Conservation (phyloP, 2,329 filamentous ascomycete genomes). For the Tolypocladium pustulatum region DNA sequence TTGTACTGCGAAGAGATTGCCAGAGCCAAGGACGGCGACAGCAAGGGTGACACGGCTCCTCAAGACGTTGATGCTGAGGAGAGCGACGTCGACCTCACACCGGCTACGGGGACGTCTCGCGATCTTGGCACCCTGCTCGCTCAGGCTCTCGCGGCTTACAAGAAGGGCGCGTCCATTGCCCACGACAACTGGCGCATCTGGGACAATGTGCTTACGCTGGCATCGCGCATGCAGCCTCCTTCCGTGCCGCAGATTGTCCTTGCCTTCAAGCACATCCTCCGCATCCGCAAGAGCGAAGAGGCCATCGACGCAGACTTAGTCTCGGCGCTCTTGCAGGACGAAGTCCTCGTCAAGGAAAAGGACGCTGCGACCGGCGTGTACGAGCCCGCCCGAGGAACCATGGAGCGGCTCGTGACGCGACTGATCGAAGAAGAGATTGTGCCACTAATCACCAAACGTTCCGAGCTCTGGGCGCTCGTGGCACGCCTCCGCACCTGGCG, state of each 20-base stretch:
- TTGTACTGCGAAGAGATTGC: slow-evolving; percentile 47
- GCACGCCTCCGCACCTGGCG: slow-evolving; percentile 65
- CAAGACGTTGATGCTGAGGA: slow-evolving; percentile 16
- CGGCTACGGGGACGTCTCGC: slow-evolving; percentile 13
- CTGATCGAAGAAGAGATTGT: slow-evolving; percentile 66
- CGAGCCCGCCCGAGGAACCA: slow-evolving; percentile 41
- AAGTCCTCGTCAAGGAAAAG: slow-evolving; percentile 39
- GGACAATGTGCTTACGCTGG: slow-evolving; percentile 90
- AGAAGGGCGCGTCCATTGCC: slow-evolving; percentile 74
- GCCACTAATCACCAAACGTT: slow-evolving; percentile 73
- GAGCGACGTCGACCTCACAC: slow-evolving; percentile 12
- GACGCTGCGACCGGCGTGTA: slow-evolving; percentile 18
- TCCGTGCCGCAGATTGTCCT: slow-evolving; percentile 65
- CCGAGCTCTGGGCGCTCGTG: slow-evolving; percentile 67
- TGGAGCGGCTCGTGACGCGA: slow-evolving; percentile 53
- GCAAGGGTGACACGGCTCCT: slow-evolving; percentile 8
- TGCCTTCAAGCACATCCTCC: slow-evolving; percentile 64
- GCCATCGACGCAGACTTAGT: slow-evolving; percentile 69
- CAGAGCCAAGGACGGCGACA: slow-evolving; percentile 18
- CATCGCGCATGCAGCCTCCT: slow-evolving; percentile 65
- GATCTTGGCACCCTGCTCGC: slow-evolving; percentile 53
- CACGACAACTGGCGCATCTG: slow-evolving; percentile 87
- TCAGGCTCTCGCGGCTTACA: slow-evolving; percentile 76
- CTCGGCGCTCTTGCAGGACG: slow-evolving; percentile 59
- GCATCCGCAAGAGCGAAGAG: slow-evolving; percentile 67